A percentile compares a stretch with the other conserved stretches of the same genome.
Evolutionary conservation across 1,139 yeast species (phyloP).

Genomic region (Kurtzmaniella natalensis): DNA sequence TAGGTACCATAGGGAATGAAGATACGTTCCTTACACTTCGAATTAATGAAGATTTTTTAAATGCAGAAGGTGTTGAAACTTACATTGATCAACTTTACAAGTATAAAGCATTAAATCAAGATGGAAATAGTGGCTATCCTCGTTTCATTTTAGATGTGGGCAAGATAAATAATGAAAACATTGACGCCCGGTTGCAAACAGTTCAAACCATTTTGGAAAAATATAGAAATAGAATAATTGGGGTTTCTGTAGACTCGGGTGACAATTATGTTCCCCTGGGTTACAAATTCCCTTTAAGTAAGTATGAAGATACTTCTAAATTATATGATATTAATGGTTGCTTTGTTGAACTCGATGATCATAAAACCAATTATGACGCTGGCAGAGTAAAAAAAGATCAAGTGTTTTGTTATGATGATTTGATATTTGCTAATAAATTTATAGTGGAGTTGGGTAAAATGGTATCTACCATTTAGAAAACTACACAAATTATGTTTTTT

Average conservation of each 20-base stretch:
- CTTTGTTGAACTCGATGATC: conserved; percentile 12
- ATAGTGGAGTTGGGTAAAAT: conserved; percentile 16
- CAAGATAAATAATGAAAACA: conserved; percentile 15
- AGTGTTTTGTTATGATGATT: conserved; percentile 14
- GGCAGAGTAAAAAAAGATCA: conserved; percentile 9
- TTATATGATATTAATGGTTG: conserved; percentile 14
- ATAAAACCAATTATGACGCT: conserved; percentile 9
- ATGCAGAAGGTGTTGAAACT: conserved; percentile 13
- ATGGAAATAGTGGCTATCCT: conserved; percentile 13
- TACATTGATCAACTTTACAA: conserved; percentile 17
- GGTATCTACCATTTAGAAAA: neutral
- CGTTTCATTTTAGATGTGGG: conserved; percentile 31
- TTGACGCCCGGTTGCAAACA: conserved; percentile 13
- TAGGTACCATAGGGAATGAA: conserved; percentile 41
- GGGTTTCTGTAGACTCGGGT: conserved; percentile 40
- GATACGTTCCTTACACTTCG: conserved; percentile 40
- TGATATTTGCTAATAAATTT: conserved; percentile 25
- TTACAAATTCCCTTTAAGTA: conserved; percentile 8
- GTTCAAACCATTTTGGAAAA: conserved; percentile 14
- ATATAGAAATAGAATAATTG: conserved; percentile 20
- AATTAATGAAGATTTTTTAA: conserved; percentile 14
- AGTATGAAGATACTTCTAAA: conserved; percentile 11
- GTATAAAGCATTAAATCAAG: conserved; percentile 14
- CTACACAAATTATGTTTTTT: no score
- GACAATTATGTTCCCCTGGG: conserved; percentile 24